Evolutionary conservation across 805 yeast genomes (phyloP), one percentile per base, ranked within the genome.

Genomic region (Scheffersomyces stipitis): DNA sequence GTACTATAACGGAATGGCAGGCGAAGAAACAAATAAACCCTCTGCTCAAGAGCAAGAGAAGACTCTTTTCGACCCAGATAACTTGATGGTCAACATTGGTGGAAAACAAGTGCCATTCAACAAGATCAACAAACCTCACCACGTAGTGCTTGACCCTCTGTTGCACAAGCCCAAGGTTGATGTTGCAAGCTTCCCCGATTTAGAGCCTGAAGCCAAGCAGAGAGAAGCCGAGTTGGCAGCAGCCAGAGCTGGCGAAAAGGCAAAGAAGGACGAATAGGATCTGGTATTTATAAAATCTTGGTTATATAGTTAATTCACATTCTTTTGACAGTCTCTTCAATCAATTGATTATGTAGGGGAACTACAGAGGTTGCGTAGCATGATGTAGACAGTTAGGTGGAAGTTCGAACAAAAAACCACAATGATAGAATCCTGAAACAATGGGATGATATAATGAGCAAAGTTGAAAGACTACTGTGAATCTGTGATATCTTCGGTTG

Each of bases 91-190:
- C 18, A 49, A 65, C 33, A 49, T 69, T 28, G 67, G 65, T 15
- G 71, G 70, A 30, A 55, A 52, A 37, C 48, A 47, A 37, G 69
- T 69, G 8, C 74, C 73, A 5, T 60, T 64, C 40, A 49, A 46
- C 32, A 34, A 35, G 30, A 62, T 69, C 42, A 66, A 57, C 49
- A 65, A 63, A 41, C 75, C 75, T 4, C 75, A 69, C 43, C 34
- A 55, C 22, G 68, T 55, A 13, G 39, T 41, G 13, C 30, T 58
- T 17, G 44, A 52, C 27, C 66, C 66, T 7, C 27, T 34, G 15
- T 35, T 48, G 10, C 56, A 49, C 34, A 54, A 54, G 37, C 60
- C 64, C 3, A 31, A 38, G 15, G 46, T 51, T 13, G 48, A 56
- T 34, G 44, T 60, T 1, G 42, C 41, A 12, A 33, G 46, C 5